phyloP scores from a whole-genome alignment of 164 flowering plant genomes.

The Nymphaea colorata region DNA sequence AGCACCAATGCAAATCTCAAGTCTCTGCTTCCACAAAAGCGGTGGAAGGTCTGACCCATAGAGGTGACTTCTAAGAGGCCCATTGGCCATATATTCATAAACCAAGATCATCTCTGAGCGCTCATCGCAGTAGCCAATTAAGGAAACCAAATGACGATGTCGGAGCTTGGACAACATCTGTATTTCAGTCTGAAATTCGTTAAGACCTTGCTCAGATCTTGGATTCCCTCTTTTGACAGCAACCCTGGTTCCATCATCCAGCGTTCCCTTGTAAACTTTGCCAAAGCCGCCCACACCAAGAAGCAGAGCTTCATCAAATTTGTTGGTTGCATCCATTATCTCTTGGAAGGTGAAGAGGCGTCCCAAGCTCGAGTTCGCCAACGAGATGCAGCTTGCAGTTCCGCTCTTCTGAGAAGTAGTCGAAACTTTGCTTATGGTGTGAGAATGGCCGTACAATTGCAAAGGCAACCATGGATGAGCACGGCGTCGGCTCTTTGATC shows the following conservation, averaged over 20 bases:
- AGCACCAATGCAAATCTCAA: constrained; percentile 95
- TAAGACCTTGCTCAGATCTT: constrained; percentile 84
- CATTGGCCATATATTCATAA: constrained; percentile 94
- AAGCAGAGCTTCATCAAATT: constrained; percentile 67
- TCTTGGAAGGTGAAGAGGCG: constrained; percentile 68
- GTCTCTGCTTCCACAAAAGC: constrained; percentile 83
- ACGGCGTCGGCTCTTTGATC: constrained; percentile 26
- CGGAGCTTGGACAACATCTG: constrained; percentile 93
- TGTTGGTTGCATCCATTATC: constrained; percentile 81
- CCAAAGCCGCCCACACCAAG: constrained; percentile 98
- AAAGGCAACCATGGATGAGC: constrained; percentile 62
- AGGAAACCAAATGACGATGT: constrained; percentile 90
- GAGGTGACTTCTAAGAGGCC: constrained; percentile 84
- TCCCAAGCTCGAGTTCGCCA: constrained; percentile 56
- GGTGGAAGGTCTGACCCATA: constrained; percentile 78
- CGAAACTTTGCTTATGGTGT: constrained; percentile 61
- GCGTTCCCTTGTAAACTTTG: constrained; percentile 73
- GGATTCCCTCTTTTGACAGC: constrained; percentile 94
- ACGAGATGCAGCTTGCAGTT: constrained; percentile 79
- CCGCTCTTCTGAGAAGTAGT: constrained; percentile 74
- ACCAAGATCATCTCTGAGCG: constrained; percentile 88
- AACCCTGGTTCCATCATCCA: constrained; percentile 71
- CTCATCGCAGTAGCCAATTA: constrained; percentile 90
- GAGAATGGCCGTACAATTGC: constrained; percentile 72
- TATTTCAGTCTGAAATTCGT: constrained; percentile 88